A percentile compares a stretch with the other conserved stretches of the same genome.
Evolutionary conservation across 1,284 basidiomycete genomes (phyloP).

Genomic region (Kwoniella shivajii): DNA sequence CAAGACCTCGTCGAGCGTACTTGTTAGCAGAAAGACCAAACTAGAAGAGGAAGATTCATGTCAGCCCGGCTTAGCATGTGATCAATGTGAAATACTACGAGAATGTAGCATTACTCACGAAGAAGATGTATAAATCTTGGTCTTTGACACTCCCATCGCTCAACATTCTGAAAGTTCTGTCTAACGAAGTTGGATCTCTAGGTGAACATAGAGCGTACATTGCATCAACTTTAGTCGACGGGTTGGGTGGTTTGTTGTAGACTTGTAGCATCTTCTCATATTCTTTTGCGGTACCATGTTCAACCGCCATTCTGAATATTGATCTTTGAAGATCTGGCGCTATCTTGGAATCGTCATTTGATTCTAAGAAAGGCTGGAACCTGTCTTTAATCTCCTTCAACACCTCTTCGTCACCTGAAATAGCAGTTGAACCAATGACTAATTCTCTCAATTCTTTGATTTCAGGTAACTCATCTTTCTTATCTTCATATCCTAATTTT

Average conservation of each 20-base stretch:
- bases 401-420: conserved; percentile 67
- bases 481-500: conserved; percentile 77
- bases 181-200: conserved; percentile 54
- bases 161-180: conserved; percentile 65
- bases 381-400: conserved; percentile 71
- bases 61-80: neutral
- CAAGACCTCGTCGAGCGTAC: conserved; percentile 41
- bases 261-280: conserved; percentile 74
- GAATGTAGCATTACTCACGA: conserved; percentile 23
- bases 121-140: conserved; percentile 65
- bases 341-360: conserved; percentile 75
- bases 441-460: conserved; percentile 74
- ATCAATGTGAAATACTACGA: conserved; percentile 39
- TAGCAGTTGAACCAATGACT: conserved; percentile 70
- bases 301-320: conserved; percentile 59
- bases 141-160: conserved; percentile 60
- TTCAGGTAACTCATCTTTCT: conserved; percentile 69
- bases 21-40: conserved; percentile 52
- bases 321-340: conserved; percentile 69
- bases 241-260: conserved; percentile 72
- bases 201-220: conserved; percentile 59
- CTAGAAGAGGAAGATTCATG: conserved; percentile 49
- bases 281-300: conserved; percentile 73
- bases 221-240: conserved; percentile 67
- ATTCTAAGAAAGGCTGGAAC: conserved; percentile 72